Evolutionary conservation across 345 rosid genomes (phyloP), one percentile per base, ranked within the genome.

Genomic region (Combretum micranthum): DNA sequence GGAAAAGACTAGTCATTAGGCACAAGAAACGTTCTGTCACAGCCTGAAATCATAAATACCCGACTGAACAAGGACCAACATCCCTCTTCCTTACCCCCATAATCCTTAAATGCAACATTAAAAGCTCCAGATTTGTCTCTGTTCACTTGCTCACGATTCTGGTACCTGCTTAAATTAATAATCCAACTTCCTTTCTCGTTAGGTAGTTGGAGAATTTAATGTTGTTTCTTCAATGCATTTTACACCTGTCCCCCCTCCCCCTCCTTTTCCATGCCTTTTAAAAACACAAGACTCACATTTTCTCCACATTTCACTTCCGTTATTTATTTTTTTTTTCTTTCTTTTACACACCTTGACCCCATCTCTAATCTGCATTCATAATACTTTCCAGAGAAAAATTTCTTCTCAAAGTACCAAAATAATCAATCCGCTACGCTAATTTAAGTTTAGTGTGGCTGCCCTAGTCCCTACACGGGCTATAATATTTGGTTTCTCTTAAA

Each of bases 131-230:
- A 64, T 62, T 67, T 52, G 70, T 64, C 52, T 68, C 66, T 64
- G 51, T 49, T 69, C 64, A 37, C 64, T 43, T 57, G 65, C 42
- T 60, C 78, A 65, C 72, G 67, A 63, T 66, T 75, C 72, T 59
- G 69, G 68, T 64, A 59, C 69, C 68, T 17, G 59, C 57, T 44
- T 61, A 54, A 55, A 66, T 71, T 68, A 76, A 80, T 71, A 50
- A 14, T 51, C 63, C 81, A 71, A 73, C 79, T 57, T 47, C 73
- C 75, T 57, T 61, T 73, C 60, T 60, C 66, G 61, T 53, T 49
- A 64, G 71, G 84, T 66, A 13, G 84, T 71, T 80, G 81, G 53
- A 23, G 64, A 55, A 51, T 63, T 79, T 21, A 74, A 74, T 78
- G 83, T 60, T 21, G 16, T 58, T 68, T 64, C 72, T 63, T 74